Base-by-base conservation (phyloP, 306 rosid species). In the Datisca glomerata region DNA sequence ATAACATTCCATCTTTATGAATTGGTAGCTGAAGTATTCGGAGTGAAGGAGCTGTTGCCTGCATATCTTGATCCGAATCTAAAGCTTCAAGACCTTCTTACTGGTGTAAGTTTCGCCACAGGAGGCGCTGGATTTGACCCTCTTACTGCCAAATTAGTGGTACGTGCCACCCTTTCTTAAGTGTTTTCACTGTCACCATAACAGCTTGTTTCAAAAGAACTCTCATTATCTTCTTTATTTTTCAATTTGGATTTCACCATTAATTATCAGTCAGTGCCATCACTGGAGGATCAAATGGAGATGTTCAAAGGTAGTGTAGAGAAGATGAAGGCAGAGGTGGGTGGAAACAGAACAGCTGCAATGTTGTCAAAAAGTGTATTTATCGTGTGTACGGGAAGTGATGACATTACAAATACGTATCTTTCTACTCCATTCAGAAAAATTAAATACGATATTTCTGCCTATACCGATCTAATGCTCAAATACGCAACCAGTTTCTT, bases 91-190 rank as follows among this genome's bases (percentile, higher is more conserved):
- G 96, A 86, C 45, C 73, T 86, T 37, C 72, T 72, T 37, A 80
- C 80, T 0, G 93, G 91, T 2, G 93, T 86, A 12, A 65, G 83
- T 59, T 81, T 81, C 50, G 93, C 86, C 29, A 74, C 93, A 0
- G 83, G 80, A 11, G 91, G 68, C 18, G 25, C 76, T 0, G 93
- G 96, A 34, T 86, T 62, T 59, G 96, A 86, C 40, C 86, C 89
- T 55, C 74, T 78, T 15, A 72, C 96, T n/a, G 13, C 91, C 27
- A 7, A 67, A 50, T 2, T 75, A 31, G n/a, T 58, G 18, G 47
- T 85, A 74, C n/a, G n/a, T n/a, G n/a, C n/a, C n/a, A n/a, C n/a
- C n/a, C n/a, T n/a, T n/a, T n/a, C n/a, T n/a, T n/a, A n/a, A n/a
- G n/a, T n/a, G n/a, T n/a, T n/a, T n/a, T n/a, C n/a, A n/a, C n/a